phyloP scores from a whole-genome alignment of 768 basidiomycete genomes.

The Mycena polygramma region DNA sequence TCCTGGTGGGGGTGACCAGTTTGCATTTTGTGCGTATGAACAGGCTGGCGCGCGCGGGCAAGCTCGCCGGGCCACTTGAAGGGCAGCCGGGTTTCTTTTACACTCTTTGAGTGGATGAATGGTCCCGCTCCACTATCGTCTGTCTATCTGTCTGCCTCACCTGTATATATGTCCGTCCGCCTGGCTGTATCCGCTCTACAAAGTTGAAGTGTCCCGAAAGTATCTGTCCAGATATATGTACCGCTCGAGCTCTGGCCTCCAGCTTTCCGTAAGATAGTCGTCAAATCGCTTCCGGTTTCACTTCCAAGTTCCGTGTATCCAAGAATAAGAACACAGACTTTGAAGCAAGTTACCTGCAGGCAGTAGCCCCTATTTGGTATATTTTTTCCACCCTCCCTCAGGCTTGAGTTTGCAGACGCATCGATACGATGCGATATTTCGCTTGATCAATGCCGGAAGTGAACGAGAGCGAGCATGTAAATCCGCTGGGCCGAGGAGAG shows the following conservation, averaged over 20 bases:
- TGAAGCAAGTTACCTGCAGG: constrained; percentile 3
- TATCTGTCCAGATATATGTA: constrained; percentile 9
- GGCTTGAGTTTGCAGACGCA: neutral
- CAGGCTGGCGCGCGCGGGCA: constrained; percentile 50
- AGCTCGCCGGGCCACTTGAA: constrained; percentile 48
- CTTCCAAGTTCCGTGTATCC: constrained; percentile 21
- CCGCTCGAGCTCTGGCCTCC: neutral
- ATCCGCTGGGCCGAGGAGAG: too few relatives aligned
- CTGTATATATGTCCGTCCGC: too few relatives aligned
- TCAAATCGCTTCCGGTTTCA: neutral
- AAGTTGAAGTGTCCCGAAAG: neutral
- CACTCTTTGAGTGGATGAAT: constrained; percentile 46
- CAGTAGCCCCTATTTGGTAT: constrained; percentile 3
- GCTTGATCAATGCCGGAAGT: too few relatives aligned
- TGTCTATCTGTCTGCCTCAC: neutral
- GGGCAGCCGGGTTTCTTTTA: constrained; percentile 54
- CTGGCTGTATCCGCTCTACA: too few relatives aligned
- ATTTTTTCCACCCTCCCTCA: constrained; percentile 14
- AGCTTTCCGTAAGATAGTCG: too few relatives aligned
- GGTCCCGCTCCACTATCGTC: neutral
- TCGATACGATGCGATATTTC: constrained; percentile 11
- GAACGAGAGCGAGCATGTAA: too few relatives aligned
- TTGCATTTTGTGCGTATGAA: constrained; percentile 55
- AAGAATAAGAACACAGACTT: constrained; percentile 5
- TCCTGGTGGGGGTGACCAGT: constrained; percentile 49